Conservation (phyloP, 805 yeast genomes). For the Cyberlindnera samutprakarnensis region DNA sequence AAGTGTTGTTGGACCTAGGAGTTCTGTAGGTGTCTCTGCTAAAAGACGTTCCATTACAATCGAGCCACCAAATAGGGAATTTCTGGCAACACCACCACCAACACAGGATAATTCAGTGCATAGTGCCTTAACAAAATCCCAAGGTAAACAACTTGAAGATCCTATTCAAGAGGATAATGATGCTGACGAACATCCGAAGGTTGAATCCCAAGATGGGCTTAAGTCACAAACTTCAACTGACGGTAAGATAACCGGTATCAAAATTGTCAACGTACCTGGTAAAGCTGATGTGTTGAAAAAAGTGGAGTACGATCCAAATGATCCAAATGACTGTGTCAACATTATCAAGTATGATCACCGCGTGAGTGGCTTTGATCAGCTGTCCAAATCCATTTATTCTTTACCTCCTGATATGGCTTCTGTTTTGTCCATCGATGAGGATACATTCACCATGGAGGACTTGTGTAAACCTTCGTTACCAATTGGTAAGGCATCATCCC, state of each 20-base stretch:
- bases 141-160: constrained; percentile 7
- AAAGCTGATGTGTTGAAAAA: constrained; percentile 3
- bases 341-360: constrained; percentile 14
- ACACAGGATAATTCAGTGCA: constrained; percentile 5
- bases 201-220: neutral
- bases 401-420: constrained; percentile 26
- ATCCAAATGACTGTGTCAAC: neutral
- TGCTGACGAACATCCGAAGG: constrained; percentile 1
- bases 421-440: constrained; percentile 42
- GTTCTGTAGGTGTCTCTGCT: constrained; percentile 1
- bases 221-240: constrained; percentile 1
- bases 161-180: constrained; percentile 5
- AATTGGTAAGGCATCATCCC: constrained; percentile 55
- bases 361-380: constrained; percentile 20
- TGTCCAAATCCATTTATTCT: constrained; percentile 32
- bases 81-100: constrained; percentile 10
- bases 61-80: neutral
- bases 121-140: constrained; percentile 2
- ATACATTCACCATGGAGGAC: constrained; percentile 56
- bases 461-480: constrained; percentile 62
- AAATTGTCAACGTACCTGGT: constrained; percentile 5
- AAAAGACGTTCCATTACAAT: constrained; percentile 7
- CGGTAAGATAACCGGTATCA: constrained; percentile 5
- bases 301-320: constrained; percentile 4
- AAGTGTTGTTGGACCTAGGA: neutral